Evolutionary conservation across 2,329 filamentous ascomycete genomes (phyloP).

Genomic region (Trichocomaceae sp.): DNA sequence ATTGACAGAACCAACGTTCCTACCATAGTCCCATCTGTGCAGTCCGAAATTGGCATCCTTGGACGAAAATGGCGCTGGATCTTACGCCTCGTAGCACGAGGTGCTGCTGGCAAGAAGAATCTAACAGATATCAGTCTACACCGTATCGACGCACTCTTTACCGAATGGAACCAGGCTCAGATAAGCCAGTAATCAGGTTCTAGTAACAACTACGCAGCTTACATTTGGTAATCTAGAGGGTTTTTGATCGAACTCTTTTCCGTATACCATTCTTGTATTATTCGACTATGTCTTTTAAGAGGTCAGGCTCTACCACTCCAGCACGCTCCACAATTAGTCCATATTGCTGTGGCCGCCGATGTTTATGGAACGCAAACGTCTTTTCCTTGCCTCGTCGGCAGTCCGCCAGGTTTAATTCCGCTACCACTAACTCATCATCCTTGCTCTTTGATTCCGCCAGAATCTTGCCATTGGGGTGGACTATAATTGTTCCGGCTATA

Average conservation of each 20-base stretch:
- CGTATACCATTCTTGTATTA: neutral
- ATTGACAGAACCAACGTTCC: neutral
- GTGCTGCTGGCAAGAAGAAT: neutral
- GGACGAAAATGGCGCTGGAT: neutral
- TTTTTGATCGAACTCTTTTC: neutral
- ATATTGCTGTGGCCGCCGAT: conserved; percentile 28
- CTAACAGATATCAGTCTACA: neutral
- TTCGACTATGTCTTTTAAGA: neutral
- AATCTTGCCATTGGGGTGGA: conserved; percentile 44
- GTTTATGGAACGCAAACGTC: conserved; percentile 32
- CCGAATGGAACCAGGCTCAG: neutral
- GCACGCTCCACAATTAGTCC: conserved; percentile 22
- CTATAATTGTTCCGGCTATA: conserved; percentile 45
- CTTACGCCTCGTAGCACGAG: neutral
- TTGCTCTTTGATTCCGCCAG: conserved; percentile 44
- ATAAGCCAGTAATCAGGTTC: neutral
- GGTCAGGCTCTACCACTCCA: conserved; percentile 30
- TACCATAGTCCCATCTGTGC: neutral
- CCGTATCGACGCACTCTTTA: neutral
- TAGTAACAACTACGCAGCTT: neutral
- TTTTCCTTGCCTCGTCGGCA: conserved; percentile 46
- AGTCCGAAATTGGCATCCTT: neutral
- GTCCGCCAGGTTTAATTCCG: conserved; percentile 44
- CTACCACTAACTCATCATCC: conserved; percentile 47
- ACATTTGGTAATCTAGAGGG: neutral